Evolutionary conservation across 192 early-diverging fungal genomes (phyloP).

Genomic region (Dispira parvispora): DNA sequence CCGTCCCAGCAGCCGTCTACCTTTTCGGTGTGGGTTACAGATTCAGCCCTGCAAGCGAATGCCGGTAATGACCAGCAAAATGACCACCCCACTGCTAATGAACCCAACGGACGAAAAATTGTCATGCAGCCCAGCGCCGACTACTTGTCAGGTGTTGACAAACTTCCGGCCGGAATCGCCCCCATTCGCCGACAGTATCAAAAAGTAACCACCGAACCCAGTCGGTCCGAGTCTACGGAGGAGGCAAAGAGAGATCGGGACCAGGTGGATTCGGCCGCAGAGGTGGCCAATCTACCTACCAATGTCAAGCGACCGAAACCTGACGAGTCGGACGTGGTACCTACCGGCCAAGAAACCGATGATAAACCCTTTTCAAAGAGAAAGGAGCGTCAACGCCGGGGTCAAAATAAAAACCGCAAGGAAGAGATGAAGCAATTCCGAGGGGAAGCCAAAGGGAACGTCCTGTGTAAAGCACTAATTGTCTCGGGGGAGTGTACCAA

Average conservation of each 20-base stretch:
- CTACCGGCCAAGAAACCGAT: not conserved
- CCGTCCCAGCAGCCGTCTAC: too few species aligned
- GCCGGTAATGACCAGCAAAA: too few species aligned
- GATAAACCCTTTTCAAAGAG: not conserved
- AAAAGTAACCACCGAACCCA: not conserved
- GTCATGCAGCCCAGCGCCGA: not conserved
- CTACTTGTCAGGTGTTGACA: not conserved
- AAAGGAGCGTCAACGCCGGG: constrained; percentile 1
- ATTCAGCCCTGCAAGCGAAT: too few species aligned
- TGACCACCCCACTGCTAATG: too few species aligned
- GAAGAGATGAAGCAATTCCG: not conserved
- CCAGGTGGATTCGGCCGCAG: too few species aligned
- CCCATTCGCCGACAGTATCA: not conserved
- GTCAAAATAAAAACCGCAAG: constrained; percentile 11
- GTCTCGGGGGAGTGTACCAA: not conserved
- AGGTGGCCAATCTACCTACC: not conserved
- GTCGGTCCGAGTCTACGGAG: not conserved
- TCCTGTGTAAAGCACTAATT: constrained; percentile 9
- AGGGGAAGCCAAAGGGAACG: not conserved
- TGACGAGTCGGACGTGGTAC: not conserved
- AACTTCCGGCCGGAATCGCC: not conserved
- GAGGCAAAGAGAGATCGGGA: too few species aligned
- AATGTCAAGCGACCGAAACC: not conserved
- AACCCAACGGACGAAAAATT: too few species aligned
- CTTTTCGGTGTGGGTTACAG: too few species aligned